These are phyloP conservation scores for Raphanus sativus DNA, from an alignment of 345 rosid genomes.

Conservation along the genomic window DNA sequence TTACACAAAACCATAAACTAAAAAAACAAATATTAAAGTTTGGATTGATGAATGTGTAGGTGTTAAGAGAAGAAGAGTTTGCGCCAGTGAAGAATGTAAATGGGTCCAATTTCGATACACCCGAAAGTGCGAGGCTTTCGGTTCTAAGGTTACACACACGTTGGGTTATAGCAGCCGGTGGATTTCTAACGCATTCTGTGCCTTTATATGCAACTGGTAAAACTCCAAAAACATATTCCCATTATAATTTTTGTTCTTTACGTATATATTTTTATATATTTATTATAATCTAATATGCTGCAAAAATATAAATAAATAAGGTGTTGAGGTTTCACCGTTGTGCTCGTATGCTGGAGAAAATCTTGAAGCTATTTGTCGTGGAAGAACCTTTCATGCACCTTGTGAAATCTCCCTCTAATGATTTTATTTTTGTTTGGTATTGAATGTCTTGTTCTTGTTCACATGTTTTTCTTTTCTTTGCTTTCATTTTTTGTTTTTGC, in stretches of 20 bases:
- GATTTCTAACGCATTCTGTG: slow-evolving; percentile 94
- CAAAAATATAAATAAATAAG: slow-evolving; percentile 36
- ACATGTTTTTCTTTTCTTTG: slow-evolving; percentile 3
- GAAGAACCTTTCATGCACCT: slow-evolving; percentile 98
- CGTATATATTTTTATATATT: background rate
- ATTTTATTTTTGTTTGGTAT: background rate
- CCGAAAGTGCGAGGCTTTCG: slow-evolving; percentile 88
- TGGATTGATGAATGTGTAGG: slow-evolving; percentile 44
- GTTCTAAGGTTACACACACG: slow-evolving; percentile 85
- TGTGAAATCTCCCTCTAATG: slow-evolving; percentile 89
- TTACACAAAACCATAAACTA: background rate
- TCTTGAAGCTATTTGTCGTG: slow-evolving; percentile 94
- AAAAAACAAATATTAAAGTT: background rate
- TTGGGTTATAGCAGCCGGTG: slow-evolving; percentile 98
- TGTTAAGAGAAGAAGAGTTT: slow-evolving; percentile 91
- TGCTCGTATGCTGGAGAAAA: slow-evolving; percentile 94
- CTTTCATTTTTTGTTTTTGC: background rate
- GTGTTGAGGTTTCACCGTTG: slow-evolving; percentile 96
- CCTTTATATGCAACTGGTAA: slow-evolving; percentile 94
- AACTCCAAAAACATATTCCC: background rate
- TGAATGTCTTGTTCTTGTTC: slow-evolving; percentile 6
- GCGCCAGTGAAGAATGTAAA: slow-evolving; percentile 95
- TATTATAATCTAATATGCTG: background rate
- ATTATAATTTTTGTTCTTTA: background rate
- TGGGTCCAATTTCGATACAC: slow-evolving; percentile 91